These are phyloP conservation scores for Suhomyces bokatorum DNA, from an alignment of 1,139 yeast genomes.

Conservation along the genomic window DNA sequence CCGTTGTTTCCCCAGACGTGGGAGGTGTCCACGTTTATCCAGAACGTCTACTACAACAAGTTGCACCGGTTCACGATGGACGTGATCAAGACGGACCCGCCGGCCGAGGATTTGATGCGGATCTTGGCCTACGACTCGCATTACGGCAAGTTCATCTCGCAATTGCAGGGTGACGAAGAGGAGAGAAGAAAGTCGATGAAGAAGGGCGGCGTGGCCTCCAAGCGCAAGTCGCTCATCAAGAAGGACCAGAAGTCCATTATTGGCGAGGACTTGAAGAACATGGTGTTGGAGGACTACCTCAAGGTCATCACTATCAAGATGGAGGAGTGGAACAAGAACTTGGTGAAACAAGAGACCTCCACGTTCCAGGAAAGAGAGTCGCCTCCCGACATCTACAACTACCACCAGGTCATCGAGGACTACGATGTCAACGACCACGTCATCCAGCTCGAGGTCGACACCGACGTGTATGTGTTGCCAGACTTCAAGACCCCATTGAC, in stretches of 20 bases:
- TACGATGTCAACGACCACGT: slow-evolving; percentile 54
- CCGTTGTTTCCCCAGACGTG: slow-evolving; percentile 69
- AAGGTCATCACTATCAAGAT: slow-evolving; percentile 67
- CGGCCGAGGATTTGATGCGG: slow-evolving; percentile 59
- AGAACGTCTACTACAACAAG: slow-evolving; percentile 67
- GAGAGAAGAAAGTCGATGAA: slow-evolving; percentile 7
- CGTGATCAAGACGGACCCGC: slow-evolving; percentile 71
- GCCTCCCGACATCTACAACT: slow-evolving; percentile 65
- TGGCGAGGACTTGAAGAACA: slow-evolving; percentile 69
- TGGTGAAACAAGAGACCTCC: slow-evolving; percentile 62
- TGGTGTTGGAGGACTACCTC: slow-evolving; percentile 69
- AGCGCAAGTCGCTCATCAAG: slow-evolving; percentile 45
- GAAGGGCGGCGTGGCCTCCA: background rate
- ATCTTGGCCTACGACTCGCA: slow-evolving; percentile 76
- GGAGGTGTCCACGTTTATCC: slow-evolving; percentile 66
- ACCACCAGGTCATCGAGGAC: slow-evolving; percentile 44
- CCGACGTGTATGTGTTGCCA: slow-evolving; percentile 66
- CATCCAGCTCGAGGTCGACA: slow-evolving; percentile 61
- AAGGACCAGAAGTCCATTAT: slow-evolving; percentile 50
- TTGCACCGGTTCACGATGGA: slow-evolving; percentile 63
- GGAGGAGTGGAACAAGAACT: slow-evolving; percentile 77
- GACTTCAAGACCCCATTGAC: slow-evolving; percentile 57
- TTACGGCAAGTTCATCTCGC: slow-evolving; percentile 46
- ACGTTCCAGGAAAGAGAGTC: slow-evolving; percentile 61
- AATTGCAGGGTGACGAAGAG: slow-evolving; percentile 19